Evolutionary conservation across 78 protist species (phyloP).

Genomic region (Diacronema lutheri): DNA sequence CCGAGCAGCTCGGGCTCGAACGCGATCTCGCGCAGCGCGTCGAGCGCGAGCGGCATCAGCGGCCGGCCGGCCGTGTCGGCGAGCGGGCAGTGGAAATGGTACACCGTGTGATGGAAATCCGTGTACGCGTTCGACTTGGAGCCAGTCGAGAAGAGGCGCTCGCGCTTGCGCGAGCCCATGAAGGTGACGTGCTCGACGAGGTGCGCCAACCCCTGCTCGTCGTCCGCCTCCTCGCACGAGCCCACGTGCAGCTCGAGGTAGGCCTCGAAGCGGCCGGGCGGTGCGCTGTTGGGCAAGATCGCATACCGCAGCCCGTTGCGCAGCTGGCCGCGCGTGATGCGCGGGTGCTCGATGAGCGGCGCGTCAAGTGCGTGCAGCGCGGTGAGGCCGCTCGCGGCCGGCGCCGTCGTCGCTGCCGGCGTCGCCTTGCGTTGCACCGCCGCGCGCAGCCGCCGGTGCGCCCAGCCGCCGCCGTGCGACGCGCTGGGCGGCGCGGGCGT

Average conservation of each 20-base stretch:
- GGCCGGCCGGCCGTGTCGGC: neutral
- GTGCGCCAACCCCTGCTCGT: constrained; percentile 30
- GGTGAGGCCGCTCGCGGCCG: too few species aligned
- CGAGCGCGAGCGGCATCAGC: constrained; percentile 23
- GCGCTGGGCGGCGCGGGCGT: too few species aligned
- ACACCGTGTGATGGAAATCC: constrained; percentile 20
- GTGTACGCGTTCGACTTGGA: constrained; percentile 26
- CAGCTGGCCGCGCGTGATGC: too few species aligned
- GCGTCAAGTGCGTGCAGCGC: too few species aligned
- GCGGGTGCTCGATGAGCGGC: too few species aligned
- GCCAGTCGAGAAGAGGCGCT: constrained; percentile 4
- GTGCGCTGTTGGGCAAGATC: neutral
- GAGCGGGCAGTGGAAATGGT: constrained; percentile 13
- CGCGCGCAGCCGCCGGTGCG: too few species aligned
- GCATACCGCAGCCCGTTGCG: neutral
- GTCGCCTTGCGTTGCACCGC: too few species aligned
- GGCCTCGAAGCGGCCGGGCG: constrained; percentile 4
- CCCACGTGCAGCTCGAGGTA: constrained; percentile 17
- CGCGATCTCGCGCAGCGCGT: constrained; percentile 29
- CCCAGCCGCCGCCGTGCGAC: too few species aligned
- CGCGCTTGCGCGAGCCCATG: constrained; percentile 4
- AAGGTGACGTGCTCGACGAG: constrained; percentile 27
- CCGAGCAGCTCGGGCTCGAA: constrained; percentile 28
- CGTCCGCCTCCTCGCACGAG: constrained; percentile 29
- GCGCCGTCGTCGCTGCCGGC: too few species aligned